Evolutionary conservation across 306 rosid species (phyloP).

Genomic region (Castanospermum australe): DNA sequence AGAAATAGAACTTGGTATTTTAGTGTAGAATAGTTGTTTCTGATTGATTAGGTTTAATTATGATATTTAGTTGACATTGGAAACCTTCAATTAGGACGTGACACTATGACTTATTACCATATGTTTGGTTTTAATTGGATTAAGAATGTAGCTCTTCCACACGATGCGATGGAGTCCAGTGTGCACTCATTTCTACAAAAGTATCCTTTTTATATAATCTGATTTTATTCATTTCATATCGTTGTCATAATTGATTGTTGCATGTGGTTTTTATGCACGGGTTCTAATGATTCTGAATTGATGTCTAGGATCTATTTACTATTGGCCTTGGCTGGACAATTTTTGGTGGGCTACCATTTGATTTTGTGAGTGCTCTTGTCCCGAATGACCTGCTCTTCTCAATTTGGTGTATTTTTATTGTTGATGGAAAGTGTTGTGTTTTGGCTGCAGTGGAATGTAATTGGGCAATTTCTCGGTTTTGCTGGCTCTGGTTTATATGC

Average conservation of each 20-base stretch:
- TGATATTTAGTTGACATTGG: background rate
- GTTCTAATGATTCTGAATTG: conserved; percentile 11
- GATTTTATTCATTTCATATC: background rate
- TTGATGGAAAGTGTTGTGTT: background rate
- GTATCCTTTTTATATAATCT: background rate
- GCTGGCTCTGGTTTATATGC: conserved; percentile 87
- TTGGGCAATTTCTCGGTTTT: conserved; percentile 83
- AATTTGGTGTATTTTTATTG: background rate
- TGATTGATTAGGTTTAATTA: background rate
- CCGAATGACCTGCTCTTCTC: background rate
- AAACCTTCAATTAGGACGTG: background rate
- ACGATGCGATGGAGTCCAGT: background rate
- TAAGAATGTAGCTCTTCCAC: background rate
- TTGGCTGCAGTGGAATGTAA: conserved; percentile 69
- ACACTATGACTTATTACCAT: background rate
- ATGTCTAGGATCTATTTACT: conserved; percentile 78
- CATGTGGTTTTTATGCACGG: background rate
- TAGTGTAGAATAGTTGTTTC: background rate
- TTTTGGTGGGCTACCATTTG: conserved; percentile 90
- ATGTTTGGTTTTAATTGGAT: background rate
- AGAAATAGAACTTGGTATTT: background rate
- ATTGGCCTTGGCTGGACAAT: conserved; percentile 89
- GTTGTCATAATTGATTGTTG: background rate
- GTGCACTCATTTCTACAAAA: background rate
- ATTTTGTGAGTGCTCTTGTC: conserved; percentile 39